Base-by-base conservation (phyloP, 2,329 filamentous ascomycete species). In the Cytospora piceicola region DNA sequence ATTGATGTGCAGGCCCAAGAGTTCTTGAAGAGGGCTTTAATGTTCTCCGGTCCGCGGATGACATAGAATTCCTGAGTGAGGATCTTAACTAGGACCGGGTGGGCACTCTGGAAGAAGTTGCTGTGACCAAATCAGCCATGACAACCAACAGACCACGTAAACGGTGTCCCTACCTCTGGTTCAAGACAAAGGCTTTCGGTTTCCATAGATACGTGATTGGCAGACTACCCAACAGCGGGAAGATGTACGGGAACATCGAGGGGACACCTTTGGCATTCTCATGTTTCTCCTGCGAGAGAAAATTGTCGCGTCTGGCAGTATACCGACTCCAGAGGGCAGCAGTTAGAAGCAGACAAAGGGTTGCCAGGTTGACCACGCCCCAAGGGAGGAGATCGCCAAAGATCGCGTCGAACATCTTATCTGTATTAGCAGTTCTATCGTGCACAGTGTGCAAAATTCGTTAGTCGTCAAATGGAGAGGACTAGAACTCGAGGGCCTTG, bases 11-110 rank as follows among this genome's bases (percentile, higher is more conserved):
- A 73, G 7, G 12, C 49, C 49, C 49, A 51, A 27, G 70, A 72
- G 39, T 30, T 53, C 57, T 68, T 73, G 51, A 74, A 74, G 34
- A 74, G 68, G 9, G 71, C 70, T 53, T 70, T 74, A 32, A 74
- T 58, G 14, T 70, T 71, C 27, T 73, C 70, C 15, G 67, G 60
- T 3, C 72, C 70, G 39, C 68, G 61, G 14, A 73, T 24, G 9
- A 71, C 64, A 34, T 71, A 73, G 61, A 72, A 72, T 54, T 72
- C 72, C 24, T 70, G 66, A 12, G 60, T 69, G 34, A 73, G 69
- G 20, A 72, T 71, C 62, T 68, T 72, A 54, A 72, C 70, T 1
- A 54, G 67, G 46, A n/a, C n/a, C n/a, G 71, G 72, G 2, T 70
- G 67, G 8, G 39, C 11, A 36, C 65, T 69, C 55, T 72, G 70